Conservation (phyloP, 1,284 basidiomycete genomes). For the Irpex lacteus region DNA sequence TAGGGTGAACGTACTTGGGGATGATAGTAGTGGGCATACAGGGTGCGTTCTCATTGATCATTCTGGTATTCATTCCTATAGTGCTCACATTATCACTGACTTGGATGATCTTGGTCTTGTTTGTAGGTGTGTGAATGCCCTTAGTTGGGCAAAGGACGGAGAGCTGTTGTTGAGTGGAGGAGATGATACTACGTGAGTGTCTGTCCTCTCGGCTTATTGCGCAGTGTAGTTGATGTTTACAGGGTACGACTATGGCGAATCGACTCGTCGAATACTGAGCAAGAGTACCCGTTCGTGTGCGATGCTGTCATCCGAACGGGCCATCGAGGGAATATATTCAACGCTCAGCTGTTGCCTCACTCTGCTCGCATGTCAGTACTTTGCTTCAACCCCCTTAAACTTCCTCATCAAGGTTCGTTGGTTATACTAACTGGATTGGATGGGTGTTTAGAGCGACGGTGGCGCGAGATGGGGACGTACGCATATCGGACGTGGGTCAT, state of each 20-base stretch:
- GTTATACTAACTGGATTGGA: neutral
- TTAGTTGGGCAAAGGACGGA: slow-evolving; percentile 81
- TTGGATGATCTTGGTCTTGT: too few relatives aligned
- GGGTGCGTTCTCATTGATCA: slow-evolving; percentile 44
- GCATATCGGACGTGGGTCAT: slow-evolving; percentile 76
- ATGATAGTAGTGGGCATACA: slow-evolving; percentile 53
- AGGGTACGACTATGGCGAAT: slow-evolving; percentile 72
- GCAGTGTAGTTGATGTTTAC: slow-evolving; percentile 9
- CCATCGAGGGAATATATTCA: slow-evolving; percentile 88
- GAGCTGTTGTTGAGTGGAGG: slow-evolving; percentile 74
- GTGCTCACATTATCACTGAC: neutral
- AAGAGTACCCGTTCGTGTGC: slow-evolving; percentile 60
- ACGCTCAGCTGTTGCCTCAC: slow-evolving; percentile 77
- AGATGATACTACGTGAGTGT: slow-evolving; percentile 77
- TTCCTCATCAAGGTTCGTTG: too few relatives aligned
- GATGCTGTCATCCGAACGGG: slow-evolving; percentile 70
- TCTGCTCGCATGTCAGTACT: slow-evolving; percentile 59
- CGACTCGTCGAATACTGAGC: slow-evolving; percentile 34
- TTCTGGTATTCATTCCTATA: neutral
- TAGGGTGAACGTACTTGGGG: slow-evolving; percentile 63
- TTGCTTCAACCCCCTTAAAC: too few relatives aligned
- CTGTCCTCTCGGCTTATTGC: neutral
- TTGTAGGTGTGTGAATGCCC: slow-evolving; percentile 86
- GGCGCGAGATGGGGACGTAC: slow-evolving; percentile 78
- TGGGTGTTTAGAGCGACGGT: slow-evolving; percentile 56